Evolutionary conservation across 2,329 filamentous ascomycete genomes (phyloP), one percentile per base, ranked within the genome.

Genomic region (Diaporthe sp.): DNA sequence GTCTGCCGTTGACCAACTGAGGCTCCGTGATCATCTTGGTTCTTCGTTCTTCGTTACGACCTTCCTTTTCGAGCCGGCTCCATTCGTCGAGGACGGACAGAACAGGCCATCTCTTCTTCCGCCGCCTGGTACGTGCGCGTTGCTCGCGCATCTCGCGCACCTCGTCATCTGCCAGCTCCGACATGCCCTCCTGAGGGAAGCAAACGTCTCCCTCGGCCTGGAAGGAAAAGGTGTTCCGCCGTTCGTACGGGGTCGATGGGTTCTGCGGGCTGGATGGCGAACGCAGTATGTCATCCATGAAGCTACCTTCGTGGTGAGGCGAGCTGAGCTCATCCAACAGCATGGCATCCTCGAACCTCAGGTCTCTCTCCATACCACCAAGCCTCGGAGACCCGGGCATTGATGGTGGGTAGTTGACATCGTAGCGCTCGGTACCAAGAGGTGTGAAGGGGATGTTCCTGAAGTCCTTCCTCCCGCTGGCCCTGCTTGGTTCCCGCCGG

Each of bases 21-120:
- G 97, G 97, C 82, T 99, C 97, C 8, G 94, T 97, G 78, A 98
- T 96, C 83, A 94, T 97, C 86, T 98, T 98, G 63, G 94, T 93
- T 4, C 95, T 92, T 55, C 95, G 91, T 73, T 94, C 94, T 75
- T 97, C 95, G 72, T 91, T 96, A 71, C 94, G 91, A 75, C 93
- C 93, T 82, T 98, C 95, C 84, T 98, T 98, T 84, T 99, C 97
- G 79, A 96, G 92, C 5, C 90, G 90, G 77, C 93, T 95, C 96
- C 96, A 99, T 78, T 98, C 94, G 76, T 98, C 95, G 15, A 99
- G 86, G 7, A 94, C 91, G 1, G 91, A 87, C 22, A 98, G 86
- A 82, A 98, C 95, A 0, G 97, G 97, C 95, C 96, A 98, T 79
- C 93, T 92, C 49, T 91, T 87, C 57, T 92, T 90, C 73, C 94